Base-by-base conservation (phyloP, 768 basidiomycete species). In the Crassisporium funariophilum region DNA sequence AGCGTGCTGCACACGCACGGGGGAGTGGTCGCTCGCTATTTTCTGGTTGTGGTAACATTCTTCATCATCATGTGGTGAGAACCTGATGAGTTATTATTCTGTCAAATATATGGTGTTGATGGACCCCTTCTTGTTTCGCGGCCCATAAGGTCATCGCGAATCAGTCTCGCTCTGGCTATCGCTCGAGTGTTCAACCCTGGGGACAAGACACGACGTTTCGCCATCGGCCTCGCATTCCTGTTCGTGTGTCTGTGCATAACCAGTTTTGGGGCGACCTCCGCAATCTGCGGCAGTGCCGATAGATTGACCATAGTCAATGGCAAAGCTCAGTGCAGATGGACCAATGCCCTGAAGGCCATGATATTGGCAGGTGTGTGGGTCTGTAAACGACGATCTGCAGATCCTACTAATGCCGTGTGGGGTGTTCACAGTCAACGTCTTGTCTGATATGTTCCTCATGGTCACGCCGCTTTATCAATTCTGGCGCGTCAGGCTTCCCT, bases 391-490 rank as follows among this genome's bases (percentile, higher is more conserved):
- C n/a, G n/a, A n/a, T n/a, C n/a, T n/a, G n/a, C n/a, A n/a, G n/a
- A n/a, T n/a, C n/a, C n/a, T n/a, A 11, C 29, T 31, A 31, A 31
- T 5, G 5, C 10, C 29, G 10, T 31, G 29, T 31, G n/a, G n/a
- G n/a, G n/a, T 31, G 2, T 23, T 37, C 7, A 6, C 1, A 29
- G 27, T 21, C 12, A 34, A 21, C 27, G 34, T 31, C 2, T 3
- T 19, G 2, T 15, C 48, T 9, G 48, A 49, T 23, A 23, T 25
- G 10, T 38, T 29, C 12, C 40, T 49, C 5, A 35, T 49, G 2
- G 35, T 35, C 11, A 36, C 42, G 9, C 48, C 48, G 20, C 42
- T 49, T 3, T 49, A 49, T 29, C 36, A 43, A 17, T 37, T 49
- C 8, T 44, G 48, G 42, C 23, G 23, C 15, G 29, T 49, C 11